Conservation (phyloP, 2,329 filamentous ascomycete genomes). For the Cladosporium colombiae region DNA sequence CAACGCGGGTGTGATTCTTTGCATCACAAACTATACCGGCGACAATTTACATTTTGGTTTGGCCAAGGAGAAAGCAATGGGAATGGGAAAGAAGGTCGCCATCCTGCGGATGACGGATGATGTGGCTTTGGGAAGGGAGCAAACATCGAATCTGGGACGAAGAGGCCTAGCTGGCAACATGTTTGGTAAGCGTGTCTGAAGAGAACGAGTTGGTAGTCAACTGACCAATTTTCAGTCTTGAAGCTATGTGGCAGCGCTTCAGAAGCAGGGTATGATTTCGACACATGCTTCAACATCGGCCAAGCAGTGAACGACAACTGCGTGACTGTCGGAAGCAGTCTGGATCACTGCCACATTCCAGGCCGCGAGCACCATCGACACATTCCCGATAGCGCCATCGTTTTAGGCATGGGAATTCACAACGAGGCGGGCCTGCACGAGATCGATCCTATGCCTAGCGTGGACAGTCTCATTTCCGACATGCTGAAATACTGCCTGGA, state of each 20-base stretch:
- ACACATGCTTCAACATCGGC: slow-evolving; percentile 48
- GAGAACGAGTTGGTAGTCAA: slow-evolving; percentile 20
- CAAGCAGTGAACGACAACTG: slow-evolving; percentile 47
- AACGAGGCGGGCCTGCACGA: slow-evolving; percentile 53
- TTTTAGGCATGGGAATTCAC: slow-evolving; percentile 54
- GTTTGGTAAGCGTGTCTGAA: slow-evolving; percentile 14
- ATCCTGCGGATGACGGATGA: slow-evolving; percentile 53
- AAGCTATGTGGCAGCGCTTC: slow-evolving; percentile 51
- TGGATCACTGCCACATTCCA: slow-evolving; percentile 57
- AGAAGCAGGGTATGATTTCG: slow-evolving; percentile 47
- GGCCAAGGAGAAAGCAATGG: slow-evolving; percentile 49
- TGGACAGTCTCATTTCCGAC: slow-evolving; percentile 50
- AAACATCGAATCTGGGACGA: slow-evolving; percentile 51
- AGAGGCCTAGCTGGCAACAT: slow-evolving; percentile 55
- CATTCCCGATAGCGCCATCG: slow-evolving; percentile 37
- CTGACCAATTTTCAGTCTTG: slow-evolving; percentile 41
- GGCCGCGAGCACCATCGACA: slow-evolving; percentile 52
- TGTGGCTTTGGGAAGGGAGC: slow-evolving; percentile 49
- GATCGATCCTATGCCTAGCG: slow-evolving; percentile 50
- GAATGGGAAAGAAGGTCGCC: slow-evolving; percentile 47
- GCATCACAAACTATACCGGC: slow-evolving; percentile 54
- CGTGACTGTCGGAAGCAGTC: slow-evolving; percentile 53
- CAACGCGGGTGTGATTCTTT: slow-evolving; percentile 49
- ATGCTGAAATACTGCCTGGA: slow-evolving; percentile 53
- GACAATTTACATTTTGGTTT: slow-evolving; percentile 54